Conservation (phyloP, 805 yeast species). For the Wickerhamomyces sydowiorum region DNA sequence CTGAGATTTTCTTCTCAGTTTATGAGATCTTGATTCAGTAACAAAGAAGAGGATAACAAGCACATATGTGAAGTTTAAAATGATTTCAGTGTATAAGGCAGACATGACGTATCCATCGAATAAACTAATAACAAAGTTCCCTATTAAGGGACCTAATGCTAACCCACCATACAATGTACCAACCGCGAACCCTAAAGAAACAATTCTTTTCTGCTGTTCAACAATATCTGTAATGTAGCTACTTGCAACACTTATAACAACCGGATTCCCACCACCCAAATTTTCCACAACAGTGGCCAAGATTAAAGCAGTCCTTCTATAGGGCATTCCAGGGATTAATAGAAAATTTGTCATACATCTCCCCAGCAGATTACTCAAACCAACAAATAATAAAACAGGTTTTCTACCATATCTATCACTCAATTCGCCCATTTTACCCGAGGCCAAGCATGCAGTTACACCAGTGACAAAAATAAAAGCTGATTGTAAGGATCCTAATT, state of each 20-base stretch:
- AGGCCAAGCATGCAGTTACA: conserved; percentile 40
- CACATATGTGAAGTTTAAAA: conserved; percentile 27
- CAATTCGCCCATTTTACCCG: conserved; percentile 57
- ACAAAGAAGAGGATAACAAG: conserved; percentile 33
- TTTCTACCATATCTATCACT: conserved; percentile 65
- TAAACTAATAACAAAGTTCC: conserved; percentile 33
- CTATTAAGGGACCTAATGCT: conserved; percentile 59
- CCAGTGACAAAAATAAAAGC: conserved; percentile 36
- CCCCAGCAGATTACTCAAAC: conserved; percentile 18
- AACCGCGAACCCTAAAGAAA: conserved; percentile 50
- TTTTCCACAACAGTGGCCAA: conserved; percentile 39
- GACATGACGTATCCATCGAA: conserved; percentile 20
- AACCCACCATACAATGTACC: conserved; percentile 57
- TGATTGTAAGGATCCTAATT: conserved; percentile 45
- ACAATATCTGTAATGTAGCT: conserved; percentile 74
- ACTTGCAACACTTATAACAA: conserved; percentile 51
- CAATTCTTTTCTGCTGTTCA: conserved; percentile 52
- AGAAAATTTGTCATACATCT: conserved; percentile 16
- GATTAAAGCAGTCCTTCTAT: conserved; percentile 33
- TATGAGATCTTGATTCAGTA: conserved; percentile 59
- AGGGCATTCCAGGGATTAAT: conserved; percentile 31
- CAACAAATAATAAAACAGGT: conserved; percentile 34
- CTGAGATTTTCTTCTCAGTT: conserved; percentile 49
- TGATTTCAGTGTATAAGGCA: conserved; percentile 26
- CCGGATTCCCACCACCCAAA: conserved; percentile 57